phyloP scores from a whole-genome alignment of 2,329 filamentous ascomycete species.

The Clonostachys sp. region DNA sequence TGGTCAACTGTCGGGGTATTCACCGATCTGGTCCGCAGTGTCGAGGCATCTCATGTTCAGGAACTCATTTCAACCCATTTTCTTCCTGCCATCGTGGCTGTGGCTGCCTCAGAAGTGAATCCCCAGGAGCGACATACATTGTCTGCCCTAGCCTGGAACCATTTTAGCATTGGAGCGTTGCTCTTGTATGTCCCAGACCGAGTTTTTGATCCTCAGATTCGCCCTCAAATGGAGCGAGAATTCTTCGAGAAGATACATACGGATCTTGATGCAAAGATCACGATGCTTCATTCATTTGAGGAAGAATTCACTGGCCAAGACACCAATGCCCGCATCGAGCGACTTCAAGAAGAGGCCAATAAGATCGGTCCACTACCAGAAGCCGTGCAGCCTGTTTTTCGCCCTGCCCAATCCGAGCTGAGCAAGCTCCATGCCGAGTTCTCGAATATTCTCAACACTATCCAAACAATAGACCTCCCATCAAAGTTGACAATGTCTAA shows the following conservation, averaged over 20 bases:
- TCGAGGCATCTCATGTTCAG: conserved; percentile 28
- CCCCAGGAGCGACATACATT: conserved; percentile 15
- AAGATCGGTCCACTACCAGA: conserved; percentile 63
- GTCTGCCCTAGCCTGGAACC: conserved; percentile 62
- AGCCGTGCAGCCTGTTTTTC: conserved; percentile 61
- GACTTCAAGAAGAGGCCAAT: conserved; percentile 57
- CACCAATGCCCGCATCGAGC: conserved; percentile 60
- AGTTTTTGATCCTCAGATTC: conserved; percentile 74
- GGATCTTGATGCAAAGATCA: conserved; percentile 51
- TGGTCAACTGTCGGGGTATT: background rate
- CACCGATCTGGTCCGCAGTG: conserved; percentile 8
- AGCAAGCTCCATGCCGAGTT: conserved; percentile 78
- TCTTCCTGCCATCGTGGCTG: conserved; percentile 36
- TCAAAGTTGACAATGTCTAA: conserved; percentile 19
- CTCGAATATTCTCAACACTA: conserved; percentile 65
- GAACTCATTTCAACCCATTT: conserved; percentile 35
- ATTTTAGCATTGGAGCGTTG: conserved; percentile 70
- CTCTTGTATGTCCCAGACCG: conserved; percentile 82
- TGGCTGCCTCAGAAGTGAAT: conserved; percentile 21
- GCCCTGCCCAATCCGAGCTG: conserved; percentile 66
- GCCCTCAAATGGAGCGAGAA: conserved; percentile 60
- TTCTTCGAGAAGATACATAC: conserved; percentile 50
- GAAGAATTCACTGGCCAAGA: conserved; percentile 60
- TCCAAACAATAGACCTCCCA: conserved; percentile 43
- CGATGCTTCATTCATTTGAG: conserved; percentile 63